Evolutionary conservation across 2,329 filamentous ascomycete genomes (phyloP).

Genomic region (Penicillium sp.): DNA sequence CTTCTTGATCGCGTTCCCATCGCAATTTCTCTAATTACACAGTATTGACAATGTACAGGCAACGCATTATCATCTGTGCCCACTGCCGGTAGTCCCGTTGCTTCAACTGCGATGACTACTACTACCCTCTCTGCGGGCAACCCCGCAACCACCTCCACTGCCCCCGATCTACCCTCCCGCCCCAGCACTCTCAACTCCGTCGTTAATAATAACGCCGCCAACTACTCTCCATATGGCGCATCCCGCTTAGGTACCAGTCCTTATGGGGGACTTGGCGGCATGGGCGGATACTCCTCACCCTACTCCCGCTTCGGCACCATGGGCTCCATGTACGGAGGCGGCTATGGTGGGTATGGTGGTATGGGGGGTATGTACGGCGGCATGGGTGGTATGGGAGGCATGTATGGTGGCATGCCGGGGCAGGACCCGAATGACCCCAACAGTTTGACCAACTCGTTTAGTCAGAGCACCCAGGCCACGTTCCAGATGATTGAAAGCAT

Average conservation of each 20-base stretch:
- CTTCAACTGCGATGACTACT: constrained; percentile 38
- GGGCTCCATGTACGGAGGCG: constrained; percentile 39
- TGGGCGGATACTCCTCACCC: constrained; percentile 55
- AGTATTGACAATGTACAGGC: constrained; percentile 17
- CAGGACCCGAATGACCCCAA: constrained; percentile 80
- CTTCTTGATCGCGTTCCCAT: background rate
- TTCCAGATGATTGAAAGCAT: constrained; percentile 99
- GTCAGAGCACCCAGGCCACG: constrained; percentile 90
- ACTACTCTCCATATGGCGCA: constrained; percentile 67
- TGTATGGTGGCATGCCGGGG: constrained; percentile 53
- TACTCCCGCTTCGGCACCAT: constrained; percentile 55
- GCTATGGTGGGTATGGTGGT: constrained; percentile 39
- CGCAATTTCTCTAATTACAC: background rate
- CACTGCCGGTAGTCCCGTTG: constrained; percentile 21
- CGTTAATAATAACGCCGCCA: constrained; percentile 84
- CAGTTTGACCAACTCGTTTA: constrained; percentile 92
- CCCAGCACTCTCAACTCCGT: constrained; percentile 75
- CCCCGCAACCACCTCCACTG: constrained; percentile 43
- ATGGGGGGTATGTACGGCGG: constrained; percentile 50
- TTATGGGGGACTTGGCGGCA: constrained; percentile 50
- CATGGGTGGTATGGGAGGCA: constrained; percentile 50
- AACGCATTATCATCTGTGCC: constrained; percentile 28
- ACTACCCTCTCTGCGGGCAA: constrained; percentile 42
- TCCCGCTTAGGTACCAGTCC: constrained; percentile 57
- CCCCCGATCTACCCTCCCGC: constrained; percentile 75